These are phyloP conservation scores for Colletotrichum neosansevieriae DNA, from an alignment of 2,329 filamentous ascomycete species.

Conservation along the genomic window DNA sequence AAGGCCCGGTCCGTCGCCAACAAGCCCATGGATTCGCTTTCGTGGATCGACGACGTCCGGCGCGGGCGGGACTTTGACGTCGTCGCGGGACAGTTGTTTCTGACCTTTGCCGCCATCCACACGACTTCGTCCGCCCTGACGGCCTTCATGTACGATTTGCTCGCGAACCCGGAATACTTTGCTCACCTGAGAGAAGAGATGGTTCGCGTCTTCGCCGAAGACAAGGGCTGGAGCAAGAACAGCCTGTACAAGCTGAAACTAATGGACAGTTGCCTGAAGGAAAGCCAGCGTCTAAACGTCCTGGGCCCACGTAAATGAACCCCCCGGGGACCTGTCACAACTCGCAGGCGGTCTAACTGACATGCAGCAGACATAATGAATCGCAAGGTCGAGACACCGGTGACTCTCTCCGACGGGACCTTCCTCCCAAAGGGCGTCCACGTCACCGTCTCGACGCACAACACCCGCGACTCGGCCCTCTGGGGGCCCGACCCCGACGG, in stretches of 20 bases:
- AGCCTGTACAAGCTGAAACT: slow-evolving; percentile 53
- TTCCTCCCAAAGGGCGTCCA: slow-evolving; percentile 21
- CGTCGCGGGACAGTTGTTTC: slow-evolving; percentile 80
- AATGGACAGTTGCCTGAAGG: slow-evolving; percentile 57
- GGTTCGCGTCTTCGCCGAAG: slow-evolving; percentile 47
- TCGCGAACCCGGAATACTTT: slow-evolving; percentile 53
- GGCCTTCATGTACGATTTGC: slow-evolving; percentile 55
- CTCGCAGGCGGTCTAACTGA: not conserved
- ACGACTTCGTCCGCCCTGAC: slow-evolving; percentile 53
- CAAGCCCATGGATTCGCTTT: slow-evolving; percentile 53
- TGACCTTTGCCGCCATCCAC: slow-evolving; percentile 70
- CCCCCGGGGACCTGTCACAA: no score
- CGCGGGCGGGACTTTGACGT: slow-evolving; percentile 73
- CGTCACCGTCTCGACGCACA: slow-evolving; percentile 12
- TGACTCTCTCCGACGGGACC: slow-evolving; percentile 35
- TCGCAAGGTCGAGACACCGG: slow-evolving; percentile 9
- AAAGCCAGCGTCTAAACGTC: slow-evolving; percentile 47
- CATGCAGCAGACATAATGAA: slow-evolving; percentile 10
- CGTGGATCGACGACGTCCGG: slow-evolving; percentile 55
- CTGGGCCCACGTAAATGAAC: slow-evolving; percentile 2
- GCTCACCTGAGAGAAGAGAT: slow-evolving; percentile 58
- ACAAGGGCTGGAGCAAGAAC: slow-evolving; percentile 50
- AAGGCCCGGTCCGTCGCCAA: no score
- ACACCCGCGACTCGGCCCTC: slow-evolving; percentile 13
- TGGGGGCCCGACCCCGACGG: slow-evolving; percentile 8